A percentile compares a stretch with the other conserved stretches of the same genome.
phyloP scores from a whole-genome alignment of 495 filamentous ascomycete species.

The Podospora sp. region DNA sequence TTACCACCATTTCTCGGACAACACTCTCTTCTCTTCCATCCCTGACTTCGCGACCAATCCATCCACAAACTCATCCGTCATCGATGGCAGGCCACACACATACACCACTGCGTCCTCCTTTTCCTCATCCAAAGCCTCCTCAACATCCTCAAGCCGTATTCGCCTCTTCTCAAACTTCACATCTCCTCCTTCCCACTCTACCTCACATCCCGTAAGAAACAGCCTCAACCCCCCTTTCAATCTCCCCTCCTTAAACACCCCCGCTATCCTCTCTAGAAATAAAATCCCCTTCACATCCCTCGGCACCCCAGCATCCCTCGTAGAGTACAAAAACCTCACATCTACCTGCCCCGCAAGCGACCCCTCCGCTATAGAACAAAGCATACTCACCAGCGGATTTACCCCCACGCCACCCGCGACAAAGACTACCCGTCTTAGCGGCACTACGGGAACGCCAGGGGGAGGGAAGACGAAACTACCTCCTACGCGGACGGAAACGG shows the following conservation, averaged over 20 bases:
- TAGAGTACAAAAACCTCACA: slow-evolving; percentile 44
- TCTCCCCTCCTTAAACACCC: slow-evolving; percentile 34
- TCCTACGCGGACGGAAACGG: slow-evolving; percentile 70
- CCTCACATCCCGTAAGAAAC: slow-evolving; percentile 36
- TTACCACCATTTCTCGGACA: slow-evolving; percentile 91
- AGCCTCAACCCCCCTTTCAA: slow-evolving; percentile 36
- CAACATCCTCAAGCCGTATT: slow-evolving; percentile 55
- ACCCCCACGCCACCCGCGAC: slow-evolving; percentile 85
- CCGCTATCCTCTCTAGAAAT: slow-evolving; percentile 48
- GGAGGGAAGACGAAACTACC: slow-evolving; percentile 84
- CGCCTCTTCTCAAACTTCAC: slow-evolving; percentile 50
- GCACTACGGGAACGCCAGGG: slow-evolving; percentile 55
- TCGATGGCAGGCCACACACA: slow-evolving; percentile 74
- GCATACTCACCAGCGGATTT: slow-evolving; percentile 63
- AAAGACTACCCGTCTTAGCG: slow-evolving; percentile 64
- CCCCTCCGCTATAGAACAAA: slow-evolving; percentile 38
- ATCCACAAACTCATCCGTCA: slow-evolving; percentile 81
- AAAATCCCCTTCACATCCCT: slow-evolving; percentile 34
- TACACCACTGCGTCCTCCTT: slow-evolving; percentile 64
- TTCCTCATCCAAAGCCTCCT: slow-evolving; percentile 49
- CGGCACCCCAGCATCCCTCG: slow-evolving; percentile 38
- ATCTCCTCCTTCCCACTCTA: slow-evolving; percentile 28
- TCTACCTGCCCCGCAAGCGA: slow-evolving; percentile 20
- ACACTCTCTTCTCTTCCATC: slow-evolving; percentile 59
- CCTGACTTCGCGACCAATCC: slow-evolving; percentile 47